These are phyloP conservation scores for Solanum dulcamara DNA, from an alignment of 257 asterid species.

Conservation along the genomic window DNA sequence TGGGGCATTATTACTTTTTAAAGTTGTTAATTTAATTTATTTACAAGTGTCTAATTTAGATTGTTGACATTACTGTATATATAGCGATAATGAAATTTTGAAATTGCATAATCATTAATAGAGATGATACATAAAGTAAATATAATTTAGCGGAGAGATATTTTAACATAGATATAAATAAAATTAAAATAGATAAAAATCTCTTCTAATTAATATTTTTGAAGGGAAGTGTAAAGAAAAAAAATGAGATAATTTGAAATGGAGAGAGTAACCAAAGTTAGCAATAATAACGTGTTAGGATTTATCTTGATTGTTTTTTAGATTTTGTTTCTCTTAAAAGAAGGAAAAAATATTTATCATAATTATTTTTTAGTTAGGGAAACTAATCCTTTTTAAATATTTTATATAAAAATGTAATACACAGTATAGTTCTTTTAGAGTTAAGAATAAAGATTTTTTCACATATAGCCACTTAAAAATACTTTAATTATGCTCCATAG, in stretches of 20 bases:
- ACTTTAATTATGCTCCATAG: no score
- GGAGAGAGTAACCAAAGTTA: neutral
- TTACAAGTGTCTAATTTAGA: neutral
- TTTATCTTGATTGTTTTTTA: neutral
- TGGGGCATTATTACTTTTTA: neutral
- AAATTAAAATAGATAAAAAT: neutral
- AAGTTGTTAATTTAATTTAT: neutral
- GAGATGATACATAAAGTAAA: neutral
- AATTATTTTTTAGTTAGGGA: neutral
- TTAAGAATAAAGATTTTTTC: no score
- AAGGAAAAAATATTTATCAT: neutral
- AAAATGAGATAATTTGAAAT: no score
- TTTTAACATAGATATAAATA: neutral
- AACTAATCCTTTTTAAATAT: neutral
- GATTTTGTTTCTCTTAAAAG: neutral
- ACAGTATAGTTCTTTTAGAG: no score
- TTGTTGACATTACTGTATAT: no score
- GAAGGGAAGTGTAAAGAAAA: neutral
- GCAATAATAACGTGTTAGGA: neutral
- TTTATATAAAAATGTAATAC: neutral
- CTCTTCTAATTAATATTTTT: neutral
- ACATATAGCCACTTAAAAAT: no score
- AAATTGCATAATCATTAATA: neutral
- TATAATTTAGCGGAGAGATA: neutral
- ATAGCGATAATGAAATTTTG: neutral